Evolutionary conservation across 208 protist genomes (phyloP).

Genomic region (Herpetomonas samuelpessoai): DNA sequence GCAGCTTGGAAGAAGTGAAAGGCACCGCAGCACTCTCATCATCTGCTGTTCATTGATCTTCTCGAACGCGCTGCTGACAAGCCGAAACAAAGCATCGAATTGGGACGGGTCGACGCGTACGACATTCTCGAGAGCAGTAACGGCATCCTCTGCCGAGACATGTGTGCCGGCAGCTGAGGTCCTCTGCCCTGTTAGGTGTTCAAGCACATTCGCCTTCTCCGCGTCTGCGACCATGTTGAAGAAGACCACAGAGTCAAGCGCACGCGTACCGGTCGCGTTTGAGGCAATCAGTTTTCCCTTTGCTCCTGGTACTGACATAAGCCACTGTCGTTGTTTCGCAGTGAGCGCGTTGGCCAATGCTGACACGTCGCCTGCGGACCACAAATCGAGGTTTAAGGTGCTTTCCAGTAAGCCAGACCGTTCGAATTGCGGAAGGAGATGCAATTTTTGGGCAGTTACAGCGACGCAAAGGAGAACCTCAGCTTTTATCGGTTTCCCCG

Average conservation of each 20-base stretch:
- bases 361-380: neutral
- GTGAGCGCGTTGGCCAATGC: neutral
- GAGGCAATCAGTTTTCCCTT: neutral
- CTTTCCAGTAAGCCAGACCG: neutral
- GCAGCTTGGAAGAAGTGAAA: slow-evolving; percentile 19
- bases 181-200: slow-evolving; percentile 10
- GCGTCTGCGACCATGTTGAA: neutral
- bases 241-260: too few species aligned
- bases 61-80: slow-evolving; percentile 21
- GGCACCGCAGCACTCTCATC: slow-evolving; percentile 51
- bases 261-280: too few species aligned
- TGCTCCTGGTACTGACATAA: neutral
- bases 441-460: neutral
- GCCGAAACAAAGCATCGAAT: slow-evolving; percentile 37
- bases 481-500: neutral
- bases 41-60: slow-evolving; percentile 43
- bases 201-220: slow-evolving; percentile 8
- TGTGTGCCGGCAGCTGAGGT: neutral
- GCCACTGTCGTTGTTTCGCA: neutral
- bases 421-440: neutral
- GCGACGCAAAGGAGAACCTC: neutral
- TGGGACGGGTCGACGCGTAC: slow-evolving; percentile 18
- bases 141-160: slow-evolving; percentile 43
- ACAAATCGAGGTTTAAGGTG: neutral
- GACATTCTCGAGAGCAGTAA: slow-evolving; percentile 34